A percentile compares a stretch with the other conserved stretches of the same genome.
These are phyloP conservation scores for Backusella sp. DNA, from an alignment of 192 early-diverging fungal species.

Conservation along the genomic window DNA sequence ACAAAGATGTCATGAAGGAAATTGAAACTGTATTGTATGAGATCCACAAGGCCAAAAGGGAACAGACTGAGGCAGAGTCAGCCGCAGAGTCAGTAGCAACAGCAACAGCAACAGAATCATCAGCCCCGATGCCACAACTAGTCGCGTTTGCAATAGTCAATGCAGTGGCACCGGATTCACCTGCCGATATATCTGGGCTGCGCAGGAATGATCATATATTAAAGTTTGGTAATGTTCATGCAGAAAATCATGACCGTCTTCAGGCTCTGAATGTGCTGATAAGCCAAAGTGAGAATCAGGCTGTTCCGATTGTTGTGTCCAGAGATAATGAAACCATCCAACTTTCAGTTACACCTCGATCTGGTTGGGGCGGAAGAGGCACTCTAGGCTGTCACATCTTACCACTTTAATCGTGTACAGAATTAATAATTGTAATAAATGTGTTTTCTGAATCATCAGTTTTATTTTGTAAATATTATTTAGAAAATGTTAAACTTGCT, in stretches of 20 bases:
- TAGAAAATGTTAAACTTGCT: neutral
- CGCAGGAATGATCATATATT: conserved; percentile 42
- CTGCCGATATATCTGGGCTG: conserved; percentile 49
- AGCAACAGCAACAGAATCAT: neutral
- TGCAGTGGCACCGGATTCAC: conserved; percentile 57
- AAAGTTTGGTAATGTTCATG: conserved; percentile 42
- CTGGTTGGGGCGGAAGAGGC: conserved; percentile 54
- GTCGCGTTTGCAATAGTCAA: conserved; percentile 53
- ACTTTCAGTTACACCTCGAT: conserved; percentile 42
- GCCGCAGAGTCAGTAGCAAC: neutral
- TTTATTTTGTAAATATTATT: conserved; percentile 1
- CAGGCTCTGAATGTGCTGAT: conserved; percentile 43
- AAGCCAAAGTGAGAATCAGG: conserved; percentile 33
- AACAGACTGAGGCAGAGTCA: neutral
- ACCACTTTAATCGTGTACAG: conserved; percentile 8
- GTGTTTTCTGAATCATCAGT: neutral
- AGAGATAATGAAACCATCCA: conserved; percentile 27
- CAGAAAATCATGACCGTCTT: conserved; percentile 34
- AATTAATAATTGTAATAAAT: neutral
- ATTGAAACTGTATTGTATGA: conserved; percentile 48
- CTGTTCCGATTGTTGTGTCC: conserved; percentile 37
- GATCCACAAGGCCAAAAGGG: conserved; percentile 41
- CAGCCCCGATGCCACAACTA: neutral
- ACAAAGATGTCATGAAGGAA: conserved; percentile 47
- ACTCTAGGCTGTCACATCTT: conserved; percentile 43